Evolutionary conservation across 2,329 filamentous ascomycete species (phyloP), one percentile per base, ranked within the genome.

Genomic region (Xylaria sp.): DNA sequence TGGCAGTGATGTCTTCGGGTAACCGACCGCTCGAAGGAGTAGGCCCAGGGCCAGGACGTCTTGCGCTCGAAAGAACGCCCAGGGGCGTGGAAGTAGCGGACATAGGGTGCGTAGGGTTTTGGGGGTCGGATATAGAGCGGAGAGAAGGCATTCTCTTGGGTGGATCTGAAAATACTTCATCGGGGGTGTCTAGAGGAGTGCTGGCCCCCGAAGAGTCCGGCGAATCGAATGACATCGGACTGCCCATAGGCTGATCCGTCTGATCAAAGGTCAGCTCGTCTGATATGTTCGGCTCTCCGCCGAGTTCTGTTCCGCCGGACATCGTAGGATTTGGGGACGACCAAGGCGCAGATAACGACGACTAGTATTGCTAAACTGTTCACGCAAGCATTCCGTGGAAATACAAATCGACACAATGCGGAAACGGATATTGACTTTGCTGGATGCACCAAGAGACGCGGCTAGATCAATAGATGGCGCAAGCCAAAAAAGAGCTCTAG

Each of bases 31-130:
- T 77, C 9, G 81, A 81, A 62, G 82, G 78, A 47, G 77, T 77
- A 0, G 81, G 75, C 11, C 80, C 75, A 15, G 80, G 80, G 22
- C 80, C 76, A 2, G 87, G 88, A 55, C 86, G 83, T 65, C 88
- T 82, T 4, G 86, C 88, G 71, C 81, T 87, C 78, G 90, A 93
- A 74, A 97, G 82, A 65, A 92, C 87, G 45, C 93, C 93, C 3
- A 94, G 83, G 45, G 92, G 90, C 31, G 91, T 96, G n/a, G 94
- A 97, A n/a, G 89, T 94, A 6, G 91, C 82, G 63, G 88, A 92
- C 88, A 97, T 94, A 64, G 69, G 70, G 36, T 81, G 78, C 27
- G 79, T 79, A 33, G 81, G 76, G 61, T 81, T 82, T 70, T 83
- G 81, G 22, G 89, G 81, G 56, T 90, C 87, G 61, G 89, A 88